Base-by-base conservation (phyloP, 2,329 filamentous ascomycete genomes). In the Alternaria ethzedia region DNA sequence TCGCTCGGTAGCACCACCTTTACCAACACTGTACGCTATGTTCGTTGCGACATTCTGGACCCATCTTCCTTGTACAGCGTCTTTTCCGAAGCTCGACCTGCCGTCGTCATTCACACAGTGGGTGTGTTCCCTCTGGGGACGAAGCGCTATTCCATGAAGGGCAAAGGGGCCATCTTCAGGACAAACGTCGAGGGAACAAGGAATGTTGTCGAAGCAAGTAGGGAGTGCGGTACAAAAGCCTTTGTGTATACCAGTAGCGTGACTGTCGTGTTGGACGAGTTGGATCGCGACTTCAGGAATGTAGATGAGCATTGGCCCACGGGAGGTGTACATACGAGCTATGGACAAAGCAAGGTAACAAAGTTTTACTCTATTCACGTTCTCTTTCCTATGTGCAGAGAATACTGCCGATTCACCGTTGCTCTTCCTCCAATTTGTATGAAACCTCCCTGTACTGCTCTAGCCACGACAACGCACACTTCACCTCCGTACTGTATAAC, bases 191-290 rank as follows among this genome's bases (percentile, higher is more conserved):
- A 93, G 55, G 95, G 95, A 55, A 97, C 96, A 13, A 85, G 85
- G 68, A 89, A 91, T 69, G 87, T 97, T 52, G 83, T 98, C 58
- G 88, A 90, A 36, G 92, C 92, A 15, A 91, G 91, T 71, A 86
- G 87, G 75, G 84, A 87, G 69, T 86, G 81, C 41, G 90, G 87
- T 66, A 93, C 95, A 74, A 92, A 90, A 81, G 92, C 88, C 0
- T 89, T 98, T 68, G 92, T 98, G 50, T 97, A 95, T 82, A 98
- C 95, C 17, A 96, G 92, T 79, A 96, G 91, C 57, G 91, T 92
- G 57, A 96, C 93, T 64, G 91, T 97, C 65, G 85, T 97, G 68
- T 91, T 92, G 76, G 94, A 98, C 81, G 94, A 94, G 71, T 59
- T 83, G 26, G 84, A 86, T 65, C 87, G 83, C 64, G 92, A 97